Percentiles rank a stretch among this genome's conserved stretches.
Evolutionary conservation across 768 basidiomycete species (phyloP).

Genomic region (Suillus subalutaceus): DNA sequence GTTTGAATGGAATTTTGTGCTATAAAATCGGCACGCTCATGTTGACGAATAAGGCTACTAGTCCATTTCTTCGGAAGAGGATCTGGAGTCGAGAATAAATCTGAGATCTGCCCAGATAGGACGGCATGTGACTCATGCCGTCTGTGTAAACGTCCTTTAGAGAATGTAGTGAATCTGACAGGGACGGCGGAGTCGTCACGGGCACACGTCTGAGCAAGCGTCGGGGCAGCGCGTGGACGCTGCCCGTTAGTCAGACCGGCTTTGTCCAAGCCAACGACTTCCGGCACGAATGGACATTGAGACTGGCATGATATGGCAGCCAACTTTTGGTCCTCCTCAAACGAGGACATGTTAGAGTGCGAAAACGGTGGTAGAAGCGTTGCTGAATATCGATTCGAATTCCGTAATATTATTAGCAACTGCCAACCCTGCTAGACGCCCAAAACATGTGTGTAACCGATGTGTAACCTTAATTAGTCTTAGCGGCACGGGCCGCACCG

Average conservation of each 20-base stretch:
- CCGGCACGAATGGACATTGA: background rate
- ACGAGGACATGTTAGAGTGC: background rate
- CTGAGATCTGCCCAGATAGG: background rate
- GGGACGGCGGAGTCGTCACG: background rate
- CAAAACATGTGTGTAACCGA: background rate
- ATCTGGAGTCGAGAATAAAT: background rate
- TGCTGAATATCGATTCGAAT: background rate
- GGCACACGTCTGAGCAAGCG: background rate
- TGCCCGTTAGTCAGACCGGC: background rate
- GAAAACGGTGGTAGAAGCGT: background rate
- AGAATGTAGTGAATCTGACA: background rate
- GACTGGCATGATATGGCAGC: too few relatives aligned
- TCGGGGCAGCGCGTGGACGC: background rate
- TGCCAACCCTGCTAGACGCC: background rate
- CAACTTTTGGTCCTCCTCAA: background rate
- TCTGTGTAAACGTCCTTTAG: background rate
- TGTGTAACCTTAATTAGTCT: background rate
- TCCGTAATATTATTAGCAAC: background rate
- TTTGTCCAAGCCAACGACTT: too few relatives aligned
- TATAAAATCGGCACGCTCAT: background rate
- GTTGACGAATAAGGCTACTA: background rate
- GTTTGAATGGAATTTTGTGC: background rate
- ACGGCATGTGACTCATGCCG: background rate
- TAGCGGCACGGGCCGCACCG: background rate
- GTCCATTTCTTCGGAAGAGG: background rate